phyloP scores from a whole-genome alignment of 257 asterid species.

The Dorcoceras hygrometricum region DNA sequence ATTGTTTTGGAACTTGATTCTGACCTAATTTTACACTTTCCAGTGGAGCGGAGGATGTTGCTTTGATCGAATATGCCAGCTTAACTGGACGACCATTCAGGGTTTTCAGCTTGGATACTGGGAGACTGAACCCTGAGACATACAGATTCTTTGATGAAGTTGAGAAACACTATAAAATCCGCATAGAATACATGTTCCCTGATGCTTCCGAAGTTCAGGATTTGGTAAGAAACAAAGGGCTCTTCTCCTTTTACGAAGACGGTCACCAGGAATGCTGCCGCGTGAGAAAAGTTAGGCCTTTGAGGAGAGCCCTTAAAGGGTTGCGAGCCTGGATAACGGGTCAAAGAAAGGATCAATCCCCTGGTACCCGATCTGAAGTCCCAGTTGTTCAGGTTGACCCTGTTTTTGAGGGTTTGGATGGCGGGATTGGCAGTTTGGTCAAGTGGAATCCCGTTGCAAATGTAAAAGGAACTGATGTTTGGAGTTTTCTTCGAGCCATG shows the following conservation, averaged over 20 bases:
- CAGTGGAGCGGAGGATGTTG: slow-evolving; percentile 62
- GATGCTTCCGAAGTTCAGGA: slow-evolving; percentile 46
- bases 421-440: slow-evolving; percentile 53
- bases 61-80: slow-evolving; percentile 49
- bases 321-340: slow-evolving; percentile 55
- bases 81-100: slow-evolving; percentile 52
- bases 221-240: slow-evolving; percentile 46
- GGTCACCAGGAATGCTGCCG: slow-evolving; percentile 63
- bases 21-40: slow-evolving; percentile 9
- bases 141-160: slow-evolving; percentile 44
- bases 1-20: background rate
- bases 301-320: slow-evolving; percentile 44
- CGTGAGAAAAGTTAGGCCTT: slow-evolving; percentile 46
- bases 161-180: slow-evolving; percentile 40
- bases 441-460: slow-evolving; percentile 56
- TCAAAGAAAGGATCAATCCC: slow-evolving; percentile 56
- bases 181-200: slow-evolving; percentile 51
- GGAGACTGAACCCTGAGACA: slow-evolving; percentile 49
- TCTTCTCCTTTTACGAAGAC: slow-evolving; percentile 52
- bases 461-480: slow-evolving; percentile 41
- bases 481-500: slow-evolving; percentile 52
- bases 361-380: slow-evolving; percentile 51
- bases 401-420: slow-evolving; percentile 48
- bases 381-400: slow-evolving; percentile 54
- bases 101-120: slow-evolving; percentile 57